Evolutionary conservation across 768 basidiomycete genomes (phyloP).

Genomic region (Rhizopogon rudus): DNA sequence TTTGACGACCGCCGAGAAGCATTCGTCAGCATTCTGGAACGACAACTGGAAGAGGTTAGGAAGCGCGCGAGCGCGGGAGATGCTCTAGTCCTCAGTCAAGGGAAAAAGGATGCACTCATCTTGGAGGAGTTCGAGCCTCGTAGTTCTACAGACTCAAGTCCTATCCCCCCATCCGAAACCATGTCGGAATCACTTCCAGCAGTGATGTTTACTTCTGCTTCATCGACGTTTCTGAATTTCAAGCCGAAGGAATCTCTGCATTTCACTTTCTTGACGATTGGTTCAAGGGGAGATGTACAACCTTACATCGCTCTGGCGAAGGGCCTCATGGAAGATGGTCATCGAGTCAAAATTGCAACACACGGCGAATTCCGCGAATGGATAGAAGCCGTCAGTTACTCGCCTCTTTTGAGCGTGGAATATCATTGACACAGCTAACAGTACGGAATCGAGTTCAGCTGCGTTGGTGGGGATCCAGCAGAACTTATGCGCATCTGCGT

Average conservation of each 20-base stretch:
- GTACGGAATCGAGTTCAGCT: constrained; percentile 95
- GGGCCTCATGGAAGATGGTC: constrained; percentile 86
- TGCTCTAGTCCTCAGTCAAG: constrained; percentile 36
- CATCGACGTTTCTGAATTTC: constrained; percentile 95
- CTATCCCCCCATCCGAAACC: constrained; percentile 44
- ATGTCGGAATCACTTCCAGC: constrained; percentile 73
- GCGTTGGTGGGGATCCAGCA: constrained; percentile 95
- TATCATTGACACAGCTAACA: constrained; percentile 25
- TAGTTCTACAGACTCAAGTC: constrained; percentile 34
- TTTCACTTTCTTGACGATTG: constrained; percentile 95
- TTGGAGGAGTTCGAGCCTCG: constrained; percentile 79
- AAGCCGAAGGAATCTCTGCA: constrained; percentile 81
- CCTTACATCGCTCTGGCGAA: constrained; percentile 96
- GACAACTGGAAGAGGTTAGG: constrained; percentile 73
- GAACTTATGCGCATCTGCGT: constrained; percentile 97
- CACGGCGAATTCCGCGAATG: constrained; percentile 94
- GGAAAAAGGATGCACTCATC: constrained; percentile 68
- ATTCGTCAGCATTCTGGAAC: constrained; percentile 70
- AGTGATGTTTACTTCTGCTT: constrained; percentile 96
- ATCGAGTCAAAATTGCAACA: constrained; percentile 85
- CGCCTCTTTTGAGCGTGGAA: neutral
- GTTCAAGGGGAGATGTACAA: constrained; percentile 95
- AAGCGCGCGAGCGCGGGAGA: constrained; percentile 44
- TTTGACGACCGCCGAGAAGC: constrained; percentile 75
- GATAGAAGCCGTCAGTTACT: constrained; percentile 80